Base-by-base conservation (phyloP, 352 stramenopile genomes). In the Poterioochromonas sp. region DNA sequence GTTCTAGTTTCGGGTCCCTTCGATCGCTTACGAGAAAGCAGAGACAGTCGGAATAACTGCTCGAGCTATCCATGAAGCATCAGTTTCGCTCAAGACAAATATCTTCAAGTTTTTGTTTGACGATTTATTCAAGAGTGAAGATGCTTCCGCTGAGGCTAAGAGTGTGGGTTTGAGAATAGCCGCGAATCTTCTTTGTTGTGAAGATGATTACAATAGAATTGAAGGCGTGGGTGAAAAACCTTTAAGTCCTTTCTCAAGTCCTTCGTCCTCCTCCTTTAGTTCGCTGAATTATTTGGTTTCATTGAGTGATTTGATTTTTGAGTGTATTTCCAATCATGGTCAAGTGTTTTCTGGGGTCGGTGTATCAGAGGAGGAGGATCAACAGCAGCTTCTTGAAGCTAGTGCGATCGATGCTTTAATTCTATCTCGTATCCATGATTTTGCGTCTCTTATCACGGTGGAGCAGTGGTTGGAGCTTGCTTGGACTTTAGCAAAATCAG, bases 401-500 rank as follows among this genome's bases (percentile, higher is more conserved):
- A n/a, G n/a, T n/a, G n/a, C n/a, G n/a, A n/a, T n/a, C n/a, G n/a
- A n/a, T n/a, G n/a, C n/a, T n/a, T n/a, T n/a, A n/a, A n/a, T n/a
- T n/a, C n/a, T n/a, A n/a, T n/a, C n/a, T n/a, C n/a, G n/a, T n/a
- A n/a, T n/a, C n/a, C n/a, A n/a, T n/a, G n/a, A n/a, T n/a, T n/a
- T n/a, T n/a, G n/a, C n/a, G n/a, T n/a, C n/a, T n/a, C 15, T 26
- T 15, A 58, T 58, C 26, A 58, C 47, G 47, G 29, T 39, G 34
- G 65, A 29, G 12, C 39, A 74, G 32, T 74, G 65, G 65, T 37
- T 54, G 37, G 40, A n/a, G 22, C 40, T 74, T 35, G 65, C 12
- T 51, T 74, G 39, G 39, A 39, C 65, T 39, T 54, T 74, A 8
- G 8, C 53, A 39, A 18, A 15, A 32, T 22, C 51, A 26, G 18